These are phyloP conservation scores for Raffaelea albimanens DNA, from an alignment of 2,329 filamentous ascomycete genomes.

Conservation along the genomic window DNA sequence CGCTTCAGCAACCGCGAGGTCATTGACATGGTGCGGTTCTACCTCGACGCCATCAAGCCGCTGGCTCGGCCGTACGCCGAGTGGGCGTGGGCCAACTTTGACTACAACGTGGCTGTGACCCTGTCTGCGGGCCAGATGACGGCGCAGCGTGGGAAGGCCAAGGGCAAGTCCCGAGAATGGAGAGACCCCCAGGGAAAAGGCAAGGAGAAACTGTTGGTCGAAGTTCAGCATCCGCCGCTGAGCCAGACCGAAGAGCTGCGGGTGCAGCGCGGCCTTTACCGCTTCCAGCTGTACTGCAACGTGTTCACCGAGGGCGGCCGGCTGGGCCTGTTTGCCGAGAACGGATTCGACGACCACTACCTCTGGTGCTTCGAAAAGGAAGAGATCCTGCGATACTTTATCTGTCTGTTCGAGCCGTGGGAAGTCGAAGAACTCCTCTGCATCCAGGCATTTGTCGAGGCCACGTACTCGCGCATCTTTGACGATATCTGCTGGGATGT, in stretches of 20 bases:
- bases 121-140: neutral
- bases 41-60: neutral
- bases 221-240: neutral
- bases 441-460: conserved; percentile 3
- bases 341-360: neutral
- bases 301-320: conserved; percentile 2
- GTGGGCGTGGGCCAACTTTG: neutral
- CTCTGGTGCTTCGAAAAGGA: too few species aligned
- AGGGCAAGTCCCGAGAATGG: too few species aligned
- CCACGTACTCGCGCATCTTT: neutral
- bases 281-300: conserved; percentile 10
- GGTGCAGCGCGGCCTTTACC: conserved; percentile 10
- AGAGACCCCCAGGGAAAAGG: too few species aligned
- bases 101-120: neutral
- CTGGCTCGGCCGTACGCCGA: neutral
- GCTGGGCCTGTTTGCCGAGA: neutral
- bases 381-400: neutral
- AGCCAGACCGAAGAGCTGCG: conserved; percentile 1
- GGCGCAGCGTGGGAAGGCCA: too few species aligned
- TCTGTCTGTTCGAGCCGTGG: conserved; percentile 10
- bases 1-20: neutral
- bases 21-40: neutral
- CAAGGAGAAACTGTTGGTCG: neutral
- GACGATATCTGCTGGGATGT: too few species aligned
- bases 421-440: conserved; percentile 11